Base-by-base conservation (phyloP, 306 rosid species). In the Glycyrrhiza uralensis region DNA sequence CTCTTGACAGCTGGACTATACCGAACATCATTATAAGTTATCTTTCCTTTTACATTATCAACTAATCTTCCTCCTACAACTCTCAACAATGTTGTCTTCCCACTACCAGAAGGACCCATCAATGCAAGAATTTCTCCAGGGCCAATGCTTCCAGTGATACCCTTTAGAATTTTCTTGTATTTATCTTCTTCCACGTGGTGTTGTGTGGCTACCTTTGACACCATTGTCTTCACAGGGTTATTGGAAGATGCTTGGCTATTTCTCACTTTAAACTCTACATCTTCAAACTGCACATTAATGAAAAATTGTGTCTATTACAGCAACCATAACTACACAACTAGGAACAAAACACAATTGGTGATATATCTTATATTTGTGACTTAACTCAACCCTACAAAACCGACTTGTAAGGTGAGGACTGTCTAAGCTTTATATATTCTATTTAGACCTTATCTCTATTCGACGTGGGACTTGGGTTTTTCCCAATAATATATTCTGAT, bases 101-200 rank as follows among this genome's bases (percentile, higher is more conserved):
- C 98, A 74, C 97, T 93, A 0, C 98, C 98, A 61, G 98, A 93
- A 65, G 98, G 97, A 23, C 98, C 98, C 98, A 93, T 93, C 79
- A 93, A 68, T 23, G 98, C 98, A 64, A 93, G 96, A 72, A 93
- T 90, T 75, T 93, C 97, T 0, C 97, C 98, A 0, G 96, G 97
- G 30, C 94, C 97, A 57, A 91, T 81, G 72, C 94, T 85, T 79
- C 98, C 98, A 0, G 97, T 93, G 74, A 93, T 91, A 32, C 97
- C 96, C 79, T 82, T 83, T 33, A 93, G 44, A 13, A 93, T 91
- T 15, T 85, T 84, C 85, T 89, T 93, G 88, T 87, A 84, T 56
- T 74, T 87, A 9, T 80, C 88, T 78, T 83, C 75, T 13, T 85
- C 84, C 62, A 59, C 57, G 60, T 76, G 75, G 56, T 72, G 77